Conservation (phyloP, 2,329 filamentous ascomycete genomes). For the Fusarium vanettenii region DNA sequence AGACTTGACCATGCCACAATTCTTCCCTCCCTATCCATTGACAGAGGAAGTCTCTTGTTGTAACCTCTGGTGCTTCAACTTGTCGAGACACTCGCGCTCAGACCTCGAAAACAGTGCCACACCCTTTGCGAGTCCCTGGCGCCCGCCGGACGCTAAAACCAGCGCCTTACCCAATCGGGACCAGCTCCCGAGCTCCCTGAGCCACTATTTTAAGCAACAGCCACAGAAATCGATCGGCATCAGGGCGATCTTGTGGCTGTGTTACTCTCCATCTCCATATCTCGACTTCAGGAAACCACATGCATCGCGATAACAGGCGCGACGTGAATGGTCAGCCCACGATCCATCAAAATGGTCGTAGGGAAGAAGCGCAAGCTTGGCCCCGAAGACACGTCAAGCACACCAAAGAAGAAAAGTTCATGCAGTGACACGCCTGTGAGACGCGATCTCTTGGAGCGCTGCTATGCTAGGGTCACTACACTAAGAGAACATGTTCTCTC, state of each 20-base stretch:
- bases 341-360: conserved; percentile 37
- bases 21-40: conserved; percentile 1
- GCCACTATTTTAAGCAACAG: conserved; percentile 18
- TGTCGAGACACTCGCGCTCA: conserved; percentile 6
- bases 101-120: conserved; percentile 24
- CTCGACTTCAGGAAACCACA: background rate
- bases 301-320: conserved; percentile 11
- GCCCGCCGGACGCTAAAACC: background rate
- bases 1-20: background rate
- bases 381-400: conserved; percentile 37
- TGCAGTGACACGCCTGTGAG: conserved; percentile 42
- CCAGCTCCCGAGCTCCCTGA: conserved; percentile 2
- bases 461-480: conserved; percentile 74
- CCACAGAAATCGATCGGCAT: conserved; percentile 14
- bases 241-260: conserved; percentile 5
- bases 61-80: conserved; percentile 15
- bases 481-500: conserved; percentile 78
- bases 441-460: conserved; percentile 75
- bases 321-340: conserved; percentile 9
- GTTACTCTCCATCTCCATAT: background rate
- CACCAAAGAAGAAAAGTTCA: conserved; percentile 22
- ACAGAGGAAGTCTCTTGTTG: background rate
- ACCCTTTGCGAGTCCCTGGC: conserved; percentile 21
- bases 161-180: background rate
- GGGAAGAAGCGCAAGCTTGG: conserved; percentile 44